Conservation (phyloP, 1,139 yeast species). For the Suhomyces panamericanus region DNA sequence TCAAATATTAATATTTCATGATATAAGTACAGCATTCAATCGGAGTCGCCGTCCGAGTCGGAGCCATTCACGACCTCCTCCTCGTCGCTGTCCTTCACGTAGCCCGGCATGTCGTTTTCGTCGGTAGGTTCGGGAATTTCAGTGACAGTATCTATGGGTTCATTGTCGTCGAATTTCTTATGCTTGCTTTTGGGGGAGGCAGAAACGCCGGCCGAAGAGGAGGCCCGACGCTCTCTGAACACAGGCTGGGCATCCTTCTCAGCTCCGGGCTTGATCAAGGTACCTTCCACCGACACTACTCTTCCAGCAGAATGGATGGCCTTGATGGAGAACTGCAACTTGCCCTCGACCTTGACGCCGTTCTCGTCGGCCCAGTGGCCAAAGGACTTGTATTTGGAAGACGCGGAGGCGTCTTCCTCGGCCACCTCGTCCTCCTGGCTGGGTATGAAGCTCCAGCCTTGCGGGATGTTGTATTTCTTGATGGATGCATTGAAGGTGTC, state of each 20-base stretch:
- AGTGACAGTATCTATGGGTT: constrained; percentile 19
- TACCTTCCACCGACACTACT: constrained; percentile 83
- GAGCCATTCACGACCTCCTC: constrained; percentile 17
- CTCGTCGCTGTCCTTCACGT: constrained; percentile 23
- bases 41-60: constrained; percentile 22
- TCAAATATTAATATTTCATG: no score
- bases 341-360: constrained; percentile 77
- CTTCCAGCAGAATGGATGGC: constrained; percentile 75
- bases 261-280: constrained; percentile 63
- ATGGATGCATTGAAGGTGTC: constrained; percentile 95
- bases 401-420: constrained; percentile 12
- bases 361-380: constrained; percentile 86
- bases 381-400: constrained; percentile 48
- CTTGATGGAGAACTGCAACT: constrained; percentile 70
- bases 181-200: constrained; percentile 29
- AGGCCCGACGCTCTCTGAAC: constrained; percentile 32
- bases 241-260: constrained; percentile 59
- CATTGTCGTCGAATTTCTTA: constrained; percentile 45
- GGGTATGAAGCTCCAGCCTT: constrained; percentile 79
- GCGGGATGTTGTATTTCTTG: constrained; percentile 79
- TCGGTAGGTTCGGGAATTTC: constrained; percentile 29
- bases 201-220: constrained; percentile 16
- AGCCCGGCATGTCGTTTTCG: constrained; percentile 18
- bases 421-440: constrained; percentile 63
- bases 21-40: no score